Evolutionary conservation across 208 protist species (phyloP), one percentile per base, ranked within the genome.

Genomic region (Entamoeba nuttalli): DNA sequence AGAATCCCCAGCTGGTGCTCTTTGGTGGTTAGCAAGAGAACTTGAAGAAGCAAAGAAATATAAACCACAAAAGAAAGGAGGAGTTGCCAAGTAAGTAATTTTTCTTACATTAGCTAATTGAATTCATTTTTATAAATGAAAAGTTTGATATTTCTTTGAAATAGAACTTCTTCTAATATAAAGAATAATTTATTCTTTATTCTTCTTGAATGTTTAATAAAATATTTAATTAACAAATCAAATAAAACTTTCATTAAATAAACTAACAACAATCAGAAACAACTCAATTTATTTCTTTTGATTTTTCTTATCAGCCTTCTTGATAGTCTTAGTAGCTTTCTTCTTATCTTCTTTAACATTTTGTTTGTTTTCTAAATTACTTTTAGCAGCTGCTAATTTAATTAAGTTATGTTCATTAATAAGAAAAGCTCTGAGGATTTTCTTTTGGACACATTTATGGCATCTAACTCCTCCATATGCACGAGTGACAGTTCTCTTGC

Each of bases 11-110:
- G n/a, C 25, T n/a, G 95, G 95, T 21, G 95, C 95, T 94, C 69
- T 94, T 62, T 96, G 95, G 95, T 96, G 95, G 95, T 95, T 95
- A 94, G 84, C 96, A 35, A 62, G 95, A 44, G 94, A 96, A 93
- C 51, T 96, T 51, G 55, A 93, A n/a, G 95, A 96, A 94, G 71
- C 95, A 9, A 93, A 96, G 94, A 41, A 69, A 52, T 96, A 96
- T 84, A 57, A 94, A 52, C 94, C 95, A 84, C 93, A 96, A 71
- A 96, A 94, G 73, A 96, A 96, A 94, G 95, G 95, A 50, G 95
- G 95, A 48, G 95, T 96, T 71, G 52, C 52, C 52, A 55, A 55
- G 15, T 55, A 55, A 55, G 52, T 48, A 4, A 4, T 48, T 48
- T 48, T 48, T 48, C 44, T 48, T 48, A 48, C 44, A 48, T 48